Conservation (phyloP, 2,329 filamentous ascomycete species). For the Pseudogymnoascus sp. region DNA sequence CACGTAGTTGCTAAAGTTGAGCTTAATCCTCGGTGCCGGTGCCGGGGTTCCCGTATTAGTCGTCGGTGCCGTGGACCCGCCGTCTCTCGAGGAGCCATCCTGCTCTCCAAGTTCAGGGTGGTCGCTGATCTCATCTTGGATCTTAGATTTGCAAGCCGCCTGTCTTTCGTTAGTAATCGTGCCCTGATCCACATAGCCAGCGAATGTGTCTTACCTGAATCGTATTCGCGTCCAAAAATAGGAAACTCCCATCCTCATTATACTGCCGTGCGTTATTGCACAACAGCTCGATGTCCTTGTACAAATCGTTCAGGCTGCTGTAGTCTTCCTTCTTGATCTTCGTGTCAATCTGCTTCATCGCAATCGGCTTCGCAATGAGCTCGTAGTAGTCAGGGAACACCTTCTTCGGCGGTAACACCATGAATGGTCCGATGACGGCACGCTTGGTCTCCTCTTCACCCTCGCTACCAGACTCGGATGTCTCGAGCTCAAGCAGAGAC, state of each 20-base stretch:
- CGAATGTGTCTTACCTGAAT: conserved; percentile 64
- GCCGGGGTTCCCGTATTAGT: conserved; percentile 52
- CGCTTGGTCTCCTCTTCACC: conserved; percentile 48
- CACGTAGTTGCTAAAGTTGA: conserved; percentile 45
- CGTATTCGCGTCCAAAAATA: conserved; percentile 84
- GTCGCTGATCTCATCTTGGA: conserved; percentile 45
- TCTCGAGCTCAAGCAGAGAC: conserved; percentile 69
- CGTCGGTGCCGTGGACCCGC: conserved; percentile 38
- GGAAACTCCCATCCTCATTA: conserved; percentile 88
- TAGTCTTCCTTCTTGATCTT: conserved; percentile 98
- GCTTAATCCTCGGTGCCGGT: conserved; percentile 49
- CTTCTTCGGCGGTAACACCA: conserved; percentile 80
- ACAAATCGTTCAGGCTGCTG: conserved; percentile 68
- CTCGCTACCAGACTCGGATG: conserved; percentile 48
- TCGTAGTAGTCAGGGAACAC: conserved; percentile 94
- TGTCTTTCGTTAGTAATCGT: conserved; percentile 32
- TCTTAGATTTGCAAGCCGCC: conserved; percentile 48
- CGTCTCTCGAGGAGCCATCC: conserved; percentile 33
- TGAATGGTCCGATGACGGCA: conserved; percentile 85
- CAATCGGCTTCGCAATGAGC: conserved; percentile 86
- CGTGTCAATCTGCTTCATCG: conserved; percentile 89
- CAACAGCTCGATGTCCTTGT: conserved; percentile 72
- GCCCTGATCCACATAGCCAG: neutral
- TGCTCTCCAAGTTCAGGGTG: conserved; percentile 48
- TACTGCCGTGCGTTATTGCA: conserved; percentile 90